Percentiles rank a stretch among this genome's conserved stretches.
phyloP scores from a whole-genome alignment of 2,329 filamentous ascomycete species.

The Malbranchea zuffiana region DNA sequence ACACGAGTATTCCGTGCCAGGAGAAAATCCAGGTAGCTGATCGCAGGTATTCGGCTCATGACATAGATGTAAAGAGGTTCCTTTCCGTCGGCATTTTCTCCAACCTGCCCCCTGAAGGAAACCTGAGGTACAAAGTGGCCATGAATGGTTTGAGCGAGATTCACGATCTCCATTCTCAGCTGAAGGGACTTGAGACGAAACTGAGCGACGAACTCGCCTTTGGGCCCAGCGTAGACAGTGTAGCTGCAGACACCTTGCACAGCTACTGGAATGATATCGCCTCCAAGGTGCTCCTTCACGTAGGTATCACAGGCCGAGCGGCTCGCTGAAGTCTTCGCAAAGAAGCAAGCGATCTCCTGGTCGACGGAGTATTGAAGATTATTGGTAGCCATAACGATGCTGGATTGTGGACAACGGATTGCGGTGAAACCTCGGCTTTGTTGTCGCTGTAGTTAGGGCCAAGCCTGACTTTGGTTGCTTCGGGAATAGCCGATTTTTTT shows the following conservation, averaged over 20 bases:
- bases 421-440: too few relatives aligned
- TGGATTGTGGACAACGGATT: too few relatives aligned
- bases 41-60: slow-evolving; percentile 24
- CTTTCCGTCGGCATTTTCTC: slow-evolving; percentile 18
- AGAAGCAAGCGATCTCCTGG: slow-evolving; percentile 4
- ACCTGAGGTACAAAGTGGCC: slow-evolving; percentile 19
- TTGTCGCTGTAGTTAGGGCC: too few relatives aligned
- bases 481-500: too few relatives aligned
- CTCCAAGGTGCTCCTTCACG: slow-evolving; percentile 23
- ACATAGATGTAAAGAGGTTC: slow-evolving; percentile 31
- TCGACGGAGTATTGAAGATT: slow-evolving; percentile 3
- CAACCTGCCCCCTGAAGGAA: slow-evolving; percentile 23
- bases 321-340: slow-evolving; percentile 3
- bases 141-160: slow-evolving; percentile 25
- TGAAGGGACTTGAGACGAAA: slow-evolving; percentile 29
- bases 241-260: slow-evolving; percentile 34
- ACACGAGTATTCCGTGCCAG: slow-evolving; percentile 22
- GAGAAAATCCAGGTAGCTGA: slow-evolving; percentile 29
- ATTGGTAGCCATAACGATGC: not conserved
- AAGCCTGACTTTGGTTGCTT: too few relatives aligned
- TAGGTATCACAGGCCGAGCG: slow-evolving; percentile 6
- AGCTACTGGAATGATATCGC: slow-evolving; percentile 23
- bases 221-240: slow-evolving; percentile 29
- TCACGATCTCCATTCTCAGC: slow-evolving; percentile 23
- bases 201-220: slow-evolving; percentile 28